phyloP scores from a whole-genome alignment of 164 flowering plant genomes.

The Dillenia turbinata region DNA sequence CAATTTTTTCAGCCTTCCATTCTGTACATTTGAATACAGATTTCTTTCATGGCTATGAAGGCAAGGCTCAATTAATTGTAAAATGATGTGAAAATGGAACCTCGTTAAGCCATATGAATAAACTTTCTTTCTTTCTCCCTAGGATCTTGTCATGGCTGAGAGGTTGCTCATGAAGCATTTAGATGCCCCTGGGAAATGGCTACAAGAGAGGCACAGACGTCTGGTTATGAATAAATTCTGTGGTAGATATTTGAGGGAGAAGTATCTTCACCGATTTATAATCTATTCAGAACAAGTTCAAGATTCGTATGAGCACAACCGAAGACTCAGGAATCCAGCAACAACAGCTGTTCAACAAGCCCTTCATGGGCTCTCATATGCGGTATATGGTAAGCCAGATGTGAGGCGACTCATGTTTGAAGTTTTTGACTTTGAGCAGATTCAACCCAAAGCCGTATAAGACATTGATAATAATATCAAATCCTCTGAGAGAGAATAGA shows the following conservation, averaged over 20 bases:
- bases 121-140: slow-evolving; percentile 7
- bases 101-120: no score
- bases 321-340: slow-evolving; percentile 85
- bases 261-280: slow-evolving; percentile 67
- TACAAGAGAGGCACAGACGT: slow-evolving; percentile 84
- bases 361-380: slow-evolving; percentile 80
- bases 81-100: no score
- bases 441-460: slow-evolving; percentile 73
- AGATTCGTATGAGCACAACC: slow-evolving; percentile 75
- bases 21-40: background rate
- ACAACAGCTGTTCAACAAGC: slow-evolving; percentile 94
- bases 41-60: no score
- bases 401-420: slow-evolving; percentile 97
- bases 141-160: slow-evolving; percentile 98
- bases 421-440: slow-evolving; percentile 95
- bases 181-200: slow-evolving; percentile 94
- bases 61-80: no score
- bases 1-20: background rate
- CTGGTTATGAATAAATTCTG: slow-evolving; percentile 90
- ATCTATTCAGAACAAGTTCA: slow-evolving; percentile 78
- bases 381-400: slow-evolving; percentile 90
- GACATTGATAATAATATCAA: background rate
- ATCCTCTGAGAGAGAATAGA: no score
- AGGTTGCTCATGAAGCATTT: slow-evolving; percentile 93
- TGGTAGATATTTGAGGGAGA: slow-evolving; percentile 83